Percentiles rank a stretch among this genome's conserved stretches.
Conservation (phyloP, 495 filamentous ascomycete genomes). For the Opeltia flavorubescens region DNA sequence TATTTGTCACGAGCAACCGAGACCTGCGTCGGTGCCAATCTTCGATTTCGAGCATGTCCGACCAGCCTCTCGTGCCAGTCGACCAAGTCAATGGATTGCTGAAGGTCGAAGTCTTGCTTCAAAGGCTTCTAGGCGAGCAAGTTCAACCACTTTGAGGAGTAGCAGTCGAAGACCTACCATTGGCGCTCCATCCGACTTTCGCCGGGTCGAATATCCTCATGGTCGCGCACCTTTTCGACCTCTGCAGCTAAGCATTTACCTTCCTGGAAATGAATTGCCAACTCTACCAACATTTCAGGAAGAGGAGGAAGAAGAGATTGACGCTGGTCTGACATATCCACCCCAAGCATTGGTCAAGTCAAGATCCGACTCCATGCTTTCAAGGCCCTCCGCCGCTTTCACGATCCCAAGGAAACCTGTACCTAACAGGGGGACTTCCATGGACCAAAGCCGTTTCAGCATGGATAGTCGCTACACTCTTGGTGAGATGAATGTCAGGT, state of each 20-base stretch:
- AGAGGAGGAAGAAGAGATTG: conserved; percentile 8
- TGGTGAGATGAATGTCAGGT: neutral
- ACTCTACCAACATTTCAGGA: conserved; percentile 32
- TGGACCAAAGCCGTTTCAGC: conserved; percentile 13
- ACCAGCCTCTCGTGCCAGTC: conserved; percentile 22
- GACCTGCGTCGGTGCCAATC: conserved; percentile 33
- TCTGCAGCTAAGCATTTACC: conserved; percentile 62
- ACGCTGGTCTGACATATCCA: conserved; percentile 7
- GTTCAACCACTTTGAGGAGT: conserved; percentile 34
- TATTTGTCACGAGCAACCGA: conserved; percentile 36
- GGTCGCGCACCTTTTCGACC: conserved; percentile 40
- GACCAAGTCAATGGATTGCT: conserved; percentile 27
- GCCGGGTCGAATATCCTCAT: conserved; percentile 27
- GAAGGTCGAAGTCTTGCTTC: conserved; percentile 30
- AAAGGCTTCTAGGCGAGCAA: conserved; percentile 36
- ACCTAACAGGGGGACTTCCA: conserved; percentile 7
- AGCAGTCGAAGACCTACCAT: conserved; percentile 32
- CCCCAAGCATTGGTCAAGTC: conserved; percentile 13
- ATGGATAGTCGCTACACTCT: conserved; percentile 10
- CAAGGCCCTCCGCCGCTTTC: conserved; percentile 8
- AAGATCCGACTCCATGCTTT: conserved; percentile 14
- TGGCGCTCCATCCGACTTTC: conserved; percentile 39
- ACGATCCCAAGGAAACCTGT: conserved; percentile 15
- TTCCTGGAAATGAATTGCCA: conserved; percentile 51
- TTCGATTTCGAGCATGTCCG: conserved; percentile 27